These are phyloP conservation scores for Fusarium napiforme DNA, from an alignment of 2,329 filamentous ascomycete genomes.

Conservation along the genomic window DNA sequence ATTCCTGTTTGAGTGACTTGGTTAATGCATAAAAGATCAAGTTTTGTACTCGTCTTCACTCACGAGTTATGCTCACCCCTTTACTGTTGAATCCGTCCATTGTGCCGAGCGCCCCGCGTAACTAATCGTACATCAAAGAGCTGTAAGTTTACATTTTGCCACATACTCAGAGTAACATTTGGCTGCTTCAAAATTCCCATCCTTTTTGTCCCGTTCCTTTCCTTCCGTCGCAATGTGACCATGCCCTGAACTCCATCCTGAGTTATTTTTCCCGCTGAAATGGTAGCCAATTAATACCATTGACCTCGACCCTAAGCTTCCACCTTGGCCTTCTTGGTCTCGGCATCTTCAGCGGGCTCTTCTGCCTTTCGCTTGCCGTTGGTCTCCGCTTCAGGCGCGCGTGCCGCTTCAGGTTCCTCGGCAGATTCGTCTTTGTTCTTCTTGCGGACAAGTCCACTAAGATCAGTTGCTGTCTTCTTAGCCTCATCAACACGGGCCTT, in stretches of 20 bases:
- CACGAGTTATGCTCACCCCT: not conserved
- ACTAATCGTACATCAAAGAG: conserved; percentile 21
- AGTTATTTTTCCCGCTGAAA: not conserved
- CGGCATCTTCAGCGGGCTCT: conserved; percentile 43
- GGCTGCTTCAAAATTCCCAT: conserved; percentile 2
- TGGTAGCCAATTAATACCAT: not conserved
- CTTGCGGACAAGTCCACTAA: conserved; percentile 79
- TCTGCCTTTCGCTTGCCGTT: conserved; percentile 56
- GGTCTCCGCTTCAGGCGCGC: conserved; percentile 44
- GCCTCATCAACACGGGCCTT: conserved; percentile 76
- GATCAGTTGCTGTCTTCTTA: conserved; percentile 77
- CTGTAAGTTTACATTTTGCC: conserved; percentile 11
- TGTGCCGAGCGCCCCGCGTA: not conserved
- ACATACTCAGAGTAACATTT: not conserved
- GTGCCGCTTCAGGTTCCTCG: conserved; percentile 37
- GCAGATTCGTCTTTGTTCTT: conserved; percentile 59
- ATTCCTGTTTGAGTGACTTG: not conserved
- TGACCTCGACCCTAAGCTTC: conserved; percentile 38
- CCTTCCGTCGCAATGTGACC: conserved; percentile 6
- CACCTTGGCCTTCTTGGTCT: conserved; percentile 52
- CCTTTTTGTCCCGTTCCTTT: conserved; percentile 4
- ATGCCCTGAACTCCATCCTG: conserved; percentile 30
- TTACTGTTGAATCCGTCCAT: not conserved
- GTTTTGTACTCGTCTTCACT: not conserved
- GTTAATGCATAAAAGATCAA: not conserved